Conservation (phyloP, 202 grass and related monocot genomes). For the Panicum virgatum region DNA sequence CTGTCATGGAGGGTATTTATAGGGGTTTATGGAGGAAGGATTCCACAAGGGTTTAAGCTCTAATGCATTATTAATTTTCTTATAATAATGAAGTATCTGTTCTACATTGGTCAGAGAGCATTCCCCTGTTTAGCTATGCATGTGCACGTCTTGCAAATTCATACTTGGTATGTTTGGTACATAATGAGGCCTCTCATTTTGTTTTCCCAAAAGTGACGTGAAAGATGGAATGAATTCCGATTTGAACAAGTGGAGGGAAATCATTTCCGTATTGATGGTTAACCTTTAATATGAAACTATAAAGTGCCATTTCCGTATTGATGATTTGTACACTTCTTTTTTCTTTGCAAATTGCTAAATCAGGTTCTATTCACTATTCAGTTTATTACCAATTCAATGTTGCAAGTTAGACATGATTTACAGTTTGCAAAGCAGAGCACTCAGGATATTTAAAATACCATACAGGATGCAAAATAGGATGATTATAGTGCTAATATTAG, state of each 20-base stretch:
- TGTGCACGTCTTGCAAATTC: not conserved
- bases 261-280: too few relatives aligned
- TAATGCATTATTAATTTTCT: not conserved
- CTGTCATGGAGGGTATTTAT: conserved; percentile 35
- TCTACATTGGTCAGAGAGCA: not conserved
- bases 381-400: not conserved
- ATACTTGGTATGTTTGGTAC: too few relatives aligned
- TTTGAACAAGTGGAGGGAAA: too few relatives aligned
- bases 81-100: not conserved
- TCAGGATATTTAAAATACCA: not conserved
- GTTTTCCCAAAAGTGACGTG: not conserved
- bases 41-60: not conserved
- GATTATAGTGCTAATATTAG: not conserved
- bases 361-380: not conserved
- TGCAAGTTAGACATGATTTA: not conserved
- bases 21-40: conserved; percentile 33
- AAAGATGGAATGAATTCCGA: not conserved
- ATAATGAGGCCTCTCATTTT: not conserved
- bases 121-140: conserved; percentile 2
- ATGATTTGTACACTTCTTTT: too few relatives aligned
- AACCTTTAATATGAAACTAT: not conserved
- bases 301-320: not conserved
- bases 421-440: not conserved
- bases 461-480: not conserved
- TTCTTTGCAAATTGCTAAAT: not conserved